Evolutionary conservation across 2,329 filamentous ascomycete species (phyloP).

Genomic region (Aspergillus brasiliensis): DNA sequence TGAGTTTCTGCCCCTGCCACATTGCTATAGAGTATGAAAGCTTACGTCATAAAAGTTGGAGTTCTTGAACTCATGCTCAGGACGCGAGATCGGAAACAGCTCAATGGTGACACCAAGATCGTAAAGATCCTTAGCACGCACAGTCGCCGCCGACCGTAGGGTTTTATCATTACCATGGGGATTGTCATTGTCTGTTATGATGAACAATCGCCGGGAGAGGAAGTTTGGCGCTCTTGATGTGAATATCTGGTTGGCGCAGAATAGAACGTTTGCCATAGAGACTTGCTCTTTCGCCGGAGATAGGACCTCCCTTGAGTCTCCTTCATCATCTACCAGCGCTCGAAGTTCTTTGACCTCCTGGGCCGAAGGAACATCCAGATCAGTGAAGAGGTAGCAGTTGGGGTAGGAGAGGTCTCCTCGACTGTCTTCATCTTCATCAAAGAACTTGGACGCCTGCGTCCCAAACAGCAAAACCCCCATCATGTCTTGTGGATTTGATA

Average conservation of each 20-base stretch:
- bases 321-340: slow-evolving; percentile 74
- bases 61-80: slow-evolving; percentile 73
- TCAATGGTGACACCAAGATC: slow-evolving; percentile 91
- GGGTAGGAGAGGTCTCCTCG: slow-evolving; percentile 70
- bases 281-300: slow-evolving; percentile 68
- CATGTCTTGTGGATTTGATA: slow-evolving; percentile 94
- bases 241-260: slow-evolving; percentile 95
- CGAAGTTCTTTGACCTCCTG: slow-evolving; percentile 81
- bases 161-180: slow-evolving; percentile 75
- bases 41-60: slow-evolving; percentile 86
- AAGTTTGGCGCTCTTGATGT: slow-evolving; percentile 95
- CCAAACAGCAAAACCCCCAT: slow-evolving; percentile 94
- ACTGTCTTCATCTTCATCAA: slow-evolving; percentile 62
- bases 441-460: slow-evolving; percentile 80
- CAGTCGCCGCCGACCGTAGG: slow-evolving; percentile 73
- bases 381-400: slow-evolving; percentile 87
- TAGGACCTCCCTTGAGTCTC: slow-evolving; percentile 69
- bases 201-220: slow-evolving; percentile 86
- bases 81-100: slow-evolving; percentile 80
- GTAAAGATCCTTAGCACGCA: slow-evolving; percentile 91
- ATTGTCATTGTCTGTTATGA: slow-evolving; percentile 92
- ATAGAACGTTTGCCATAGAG: slow-evolving; percentile 85
- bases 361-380: slow-evolving; percentile 84
- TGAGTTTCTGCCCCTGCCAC: neutral
- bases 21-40: neutral